phyloP scores from a whole-genome alignment of 2,329 filamentous ascomycete species.

The Aureobasidium sp. region DNA sequence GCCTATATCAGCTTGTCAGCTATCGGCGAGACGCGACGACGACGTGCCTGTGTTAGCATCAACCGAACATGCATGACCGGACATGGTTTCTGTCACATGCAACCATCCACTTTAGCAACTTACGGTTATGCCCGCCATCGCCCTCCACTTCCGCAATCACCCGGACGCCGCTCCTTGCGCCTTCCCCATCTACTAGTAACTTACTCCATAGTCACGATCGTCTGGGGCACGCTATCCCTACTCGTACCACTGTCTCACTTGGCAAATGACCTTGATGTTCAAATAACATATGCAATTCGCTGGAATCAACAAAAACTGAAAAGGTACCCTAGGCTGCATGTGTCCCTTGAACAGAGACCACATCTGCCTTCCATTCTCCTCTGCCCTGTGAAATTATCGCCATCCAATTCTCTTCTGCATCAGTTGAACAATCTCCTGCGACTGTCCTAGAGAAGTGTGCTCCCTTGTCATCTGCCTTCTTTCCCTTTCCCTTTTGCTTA shows the following conservation, averaged over 20 bases:
- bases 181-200: neutral
- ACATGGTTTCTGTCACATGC: neutral
- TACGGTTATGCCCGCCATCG: neutral
- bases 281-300: slow-evolving; percentile 3
- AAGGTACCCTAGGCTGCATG: neutral
- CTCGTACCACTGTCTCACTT: neutral
- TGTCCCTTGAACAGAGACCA: neutral
- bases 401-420: neutral
- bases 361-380: neutral
- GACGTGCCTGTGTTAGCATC: neutral
- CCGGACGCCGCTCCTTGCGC: neutral
- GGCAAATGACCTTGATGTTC: slow-evolving; percentile 10
- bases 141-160: neutral
- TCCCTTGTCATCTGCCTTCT: neutral
- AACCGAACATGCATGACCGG: neutral
- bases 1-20: neutral
- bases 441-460: neutral
- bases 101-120: slow-evolving; percentile 4
- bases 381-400: slow-evolving; percentile 7
- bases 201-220: neutral
- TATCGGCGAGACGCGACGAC: neutral
- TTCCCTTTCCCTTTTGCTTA: neutral
- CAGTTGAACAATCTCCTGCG: neutral
- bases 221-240: neutral
- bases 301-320: neutral